Base-by-base conservation (phyloP, 768 basidiomycete genomes). In the Podaxis sp. region DNA sequence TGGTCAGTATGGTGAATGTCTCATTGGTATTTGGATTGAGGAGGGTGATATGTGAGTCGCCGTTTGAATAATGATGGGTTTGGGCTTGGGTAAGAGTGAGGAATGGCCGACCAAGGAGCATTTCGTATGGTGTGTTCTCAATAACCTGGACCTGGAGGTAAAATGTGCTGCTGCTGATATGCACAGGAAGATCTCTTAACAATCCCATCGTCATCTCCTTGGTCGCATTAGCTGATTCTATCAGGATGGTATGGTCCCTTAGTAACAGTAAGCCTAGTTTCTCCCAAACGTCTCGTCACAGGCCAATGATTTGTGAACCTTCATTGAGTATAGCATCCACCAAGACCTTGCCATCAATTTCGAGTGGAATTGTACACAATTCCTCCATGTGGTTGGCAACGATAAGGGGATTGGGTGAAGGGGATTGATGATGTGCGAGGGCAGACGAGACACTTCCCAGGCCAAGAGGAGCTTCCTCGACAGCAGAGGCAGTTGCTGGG, bases 141-240 rank as follows among this genome's bases (percentile, higher is more conserved):
- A 67, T 56, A 3, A 69, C 64, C 11, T 69, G 66, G 11, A 66
- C 65, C 48, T 69, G 68, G 3, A 67, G n/a, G 44, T 66, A 66
- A 36, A 69, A 62, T 4, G 52, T 57, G 12, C 57, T 56, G 4
- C 56, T 56, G n/a, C 67, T 65, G 28, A 68, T 59, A n/a, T 2
- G 30, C 28, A 65, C 26, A 12, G 51, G 56, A 20, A 68, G 49
- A 33, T 68, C 60, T 4, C 49, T 54, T 1, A 63, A 38, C 3
- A 68, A 46, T 2, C 67, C 65, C 13, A 58, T 24, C 0, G 67
- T 68, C 6, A 36, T 4, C n/a, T 57, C 48, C 20, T 44, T 63
- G 0, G 64, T 49, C 6, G 20, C n/a, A 54, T 63, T 67, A 22
- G 64, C 64, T 11, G 64, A 62, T 30, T 62, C 64, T 60, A 65